Percentiles rank a stretch among this genome's conserved stretches.
Conservation (phyloP, 305 asterid genomes). For the Fraxinus nigra region DNA sequence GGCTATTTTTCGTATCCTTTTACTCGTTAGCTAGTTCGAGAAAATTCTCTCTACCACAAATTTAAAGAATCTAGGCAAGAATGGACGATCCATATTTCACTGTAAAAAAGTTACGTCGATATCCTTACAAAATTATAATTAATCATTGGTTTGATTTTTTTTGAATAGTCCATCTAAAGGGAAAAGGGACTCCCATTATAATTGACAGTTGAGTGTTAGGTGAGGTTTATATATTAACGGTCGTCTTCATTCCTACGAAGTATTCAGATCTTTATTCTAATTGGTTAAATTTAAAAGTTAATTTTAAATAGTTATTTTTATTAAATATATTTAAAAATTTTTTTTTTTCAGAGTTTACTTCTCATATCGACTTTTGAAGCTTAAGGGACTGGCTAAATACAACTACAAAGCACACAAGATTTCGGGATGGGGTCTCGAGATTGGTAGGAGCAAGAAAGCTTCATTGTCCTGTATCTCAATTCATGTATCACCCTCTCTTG, state of each 20-base stretch:
- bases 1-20: background rate
- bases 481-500: background rate
- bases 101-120: background rate
- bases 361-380: background rate
- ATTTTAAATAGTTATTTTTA: background rate
- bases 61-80: background rate
- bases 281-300: background rate
- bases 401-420: background rate
- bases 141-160: background rate
- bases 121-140: background rate
- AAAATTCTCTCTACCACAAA: background rate
- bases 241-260: background rate
- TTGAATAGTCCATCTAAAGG: background rate
- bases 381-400: background rate
- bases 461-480: background rate
- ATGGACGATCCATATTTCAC: background rate
- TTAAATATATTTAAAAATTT: background rate
- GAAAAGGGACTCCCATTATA: slow-evolving; percentile 1
- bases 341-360: background rate
- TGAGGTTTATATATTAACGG: background rate
- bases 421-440: background rate
- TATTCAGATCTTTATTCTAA: background rate
- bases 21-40: background rate
- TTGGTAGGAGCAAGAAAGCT: background rate
- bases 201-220: slow-evolving; percentile 9